Evolutionary conservation across 108 stramenopile species (phyloP).

Genomic region (Cyclotella baltica): DNA sequence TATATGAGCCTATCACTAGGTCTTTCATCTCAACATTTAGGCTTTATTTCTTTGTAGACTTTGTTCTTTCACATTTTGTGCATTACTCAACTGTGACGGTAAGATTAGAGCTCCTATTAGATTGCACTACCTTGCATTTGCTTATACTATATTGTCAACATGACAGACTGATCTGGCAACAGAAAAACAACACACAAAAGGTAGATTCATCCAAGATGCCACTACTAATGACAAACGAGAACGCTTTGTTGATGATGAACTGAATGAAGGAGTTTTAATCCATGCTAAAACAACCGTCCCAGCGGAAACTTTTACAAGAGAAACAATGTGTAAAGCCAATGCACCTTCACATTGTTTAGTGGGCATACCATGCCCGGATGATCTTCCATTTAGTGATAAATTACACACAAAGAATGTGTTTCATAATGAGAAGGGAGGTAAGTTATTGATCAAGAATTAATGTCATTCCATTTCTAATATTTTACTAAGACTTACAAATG

Average conservation of each 20-base stretch:
- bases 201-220: slow-evolving; percentile 30
- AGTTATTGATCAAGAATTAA: background rate
- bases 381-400: slow-evolving; percentile 53
- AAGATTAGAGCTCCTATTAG: slow-evolving; percentile 7
- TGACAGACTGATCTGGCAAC: slow-evolving; percentile 46
- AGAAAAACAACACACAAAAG: slow-evolving; percentile 53
- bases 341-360: slow-evolving; percentile 50
- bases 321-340: slow-evolving; percentile 50
- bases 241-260: slow-evolving; percentile 56
- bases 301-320: slow-evolving; percentile 63
- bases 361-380: slow-evolving; percentile 65
- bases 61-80: slow-evolving; percentile 82
- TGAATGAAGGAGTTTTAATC: slow-evolving; percentile 55
- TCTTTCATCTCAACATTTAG: background rate
- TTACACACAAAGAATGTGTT: slow-evolving; percentile 62
- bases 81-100: slow-evolving; percentile 85
- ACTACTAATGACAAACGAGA: slow-evolving; percentile 46
- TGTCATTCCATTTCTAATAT: background rate
- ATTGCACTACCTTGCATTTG: background rate
- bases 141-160: too few relatives aligned
- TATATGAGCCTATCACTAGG: background rate
- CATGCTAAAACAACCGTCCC: slow-evolving; percentile 64
- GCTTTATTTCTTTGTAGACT: slow-evolving; percentile 24
- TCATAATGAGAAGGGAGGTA: slow-evolving; percentile 55
- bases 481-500: background rate